Evolutionary conservation across 108 stramenopile genomes (phyloP).

Genomic region (Tribonema minus): DNA sequence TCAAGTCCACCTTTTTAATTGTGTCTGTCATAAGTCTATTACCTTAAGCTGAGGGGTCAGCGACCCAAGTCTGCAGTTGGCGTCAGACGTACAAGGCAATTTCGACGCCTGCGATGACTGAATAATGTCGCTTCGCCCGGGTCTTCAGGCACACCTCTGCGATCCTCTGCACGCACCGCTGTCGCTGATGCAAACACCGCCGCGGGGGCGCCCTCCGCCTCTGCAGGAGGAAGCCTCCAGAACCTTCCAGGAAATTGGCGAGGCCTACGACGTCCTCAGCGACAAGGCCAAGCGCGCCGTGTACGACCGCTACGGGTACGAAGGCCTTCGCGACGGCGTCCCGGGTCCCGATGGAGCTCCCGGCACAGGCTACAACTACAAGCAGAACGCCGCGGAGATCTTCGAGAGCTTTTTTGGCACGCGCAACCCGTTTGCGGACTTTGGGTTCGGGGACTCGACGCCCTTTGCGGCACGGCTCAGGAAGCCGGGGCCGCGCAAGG

Average conservation of each 20-base stretch:
- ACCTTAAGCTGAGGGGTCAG: no score
- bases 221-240: slow-evolving; percentile 54
- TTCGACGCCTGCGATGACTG: not conserved
- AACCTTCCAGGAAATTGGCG: slow-evolving; percentile 86
- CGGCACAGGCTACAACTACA: slow-evolving; percentile 45
- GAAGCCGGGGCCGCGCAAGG: slow-evolving; percentile 56
- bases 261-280: slow-evolving; percentile 91
- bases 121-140: no score
- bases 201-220: slow-evolving; percentile 40
- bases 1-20: no score
- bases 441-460: slow-evolving; percentile 51
- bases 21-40: no score
- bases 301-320: slow-evolving; percentile 93
- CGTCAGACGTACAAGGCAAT: not conserved
- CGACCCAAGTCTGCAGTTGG: no score
- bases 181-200: slow-evolving; percentile 48
- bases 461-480: slow-evolving; percentile 49
- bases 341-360: not conserved
- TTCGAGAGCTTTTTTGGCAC: slow-evolving; percentile 64
- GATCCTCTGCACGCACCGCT: not conserved
- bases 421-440: slow-evolving; percentile 58
- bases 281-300: slow-evolving; percentile 87
- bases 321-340: slow-evolving; percentile 92
- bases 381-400: slow-evolving; percentile 58
- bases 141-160: no score